A percentile compares a stretch with the other conserved stretches of the same genome.
phyloP scores from a whole-genome alignment of 805 yeast genomes.

The Starmera amethionina region DNA sequence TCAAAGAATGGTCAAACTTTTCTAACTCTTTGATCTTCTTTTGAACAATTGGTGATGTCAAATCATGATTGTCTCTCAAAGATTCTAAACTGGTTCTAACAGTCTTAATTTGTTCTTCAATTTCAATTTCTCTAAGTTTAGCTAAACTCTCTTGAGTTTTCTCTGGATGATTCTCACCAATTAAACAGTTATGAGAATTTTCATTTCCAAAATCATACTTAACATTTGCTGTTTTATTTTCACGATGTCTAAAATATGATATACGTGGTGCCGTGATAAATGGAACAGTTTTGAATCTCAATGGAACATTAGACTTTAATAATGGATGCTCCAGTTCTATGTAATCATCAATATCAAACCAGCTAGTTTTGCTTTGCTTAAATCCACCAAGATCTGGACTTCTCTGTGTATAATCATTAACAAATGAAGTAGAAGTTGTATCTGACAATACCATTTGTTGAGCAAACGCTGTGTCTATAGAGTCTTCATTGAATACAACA shows the following conservation, averaged over 20 bases:
- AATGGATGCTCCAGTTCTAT: slow-evolving; percentile 53
- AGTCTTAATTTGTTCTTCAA: slow-evolving; percentile 27
- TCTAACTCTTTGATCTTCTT: slow-evolving; percentile 16
- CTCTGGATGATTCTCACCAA: slow-evolving; percentile 45
- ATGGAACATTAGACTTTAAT: slow-evolving; percentile 28
- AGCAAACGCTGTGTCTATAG: slow-evolving; percentile 33
- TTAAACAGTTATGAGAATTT: slow-evolving; percentile 41
- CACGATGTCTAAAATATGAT: slow-evolving; percentile 47
- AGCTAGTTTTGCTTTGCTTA: slow-evolving; percentile 20
- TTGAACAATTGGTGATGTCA: background rate
- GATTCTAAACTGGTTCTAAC: slow-evolving; percentile 19
- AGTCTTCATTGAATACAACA: slow-evolving; percentile 52
- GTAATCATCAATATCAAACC: slow-evolving; percentile 75
- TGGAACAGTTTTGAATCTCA: slow-evolving; percentile 32
- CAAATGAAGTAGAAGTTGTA: slow-evolving; percentile 7
- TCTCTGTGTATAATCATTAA: background rate
- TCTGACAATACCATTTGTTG: slow-evolving; percentile 19
- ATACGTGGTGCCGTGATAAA: slow-evolving; percentile 46
- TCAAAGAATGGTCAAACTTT: slow-evolving; percentile 20
- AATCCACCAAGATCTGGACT: slow-evolving; percentile 8
- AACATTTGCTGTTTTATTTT: slow-evolving; percentile 31
- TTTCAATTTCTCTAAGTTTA: slow-evolving; percentile 24
- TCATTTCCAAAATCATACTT: slow-evolving; percentile 52
- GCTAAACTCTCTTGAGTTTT: slow-evolving; percentile 41
- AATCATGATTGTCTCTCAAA: slow-evolving; percentile 6